Base-by-base conservation (phyloP, 1,284 basidiomycete genomes). In the Trichosporon coremiiforme region DNA sequence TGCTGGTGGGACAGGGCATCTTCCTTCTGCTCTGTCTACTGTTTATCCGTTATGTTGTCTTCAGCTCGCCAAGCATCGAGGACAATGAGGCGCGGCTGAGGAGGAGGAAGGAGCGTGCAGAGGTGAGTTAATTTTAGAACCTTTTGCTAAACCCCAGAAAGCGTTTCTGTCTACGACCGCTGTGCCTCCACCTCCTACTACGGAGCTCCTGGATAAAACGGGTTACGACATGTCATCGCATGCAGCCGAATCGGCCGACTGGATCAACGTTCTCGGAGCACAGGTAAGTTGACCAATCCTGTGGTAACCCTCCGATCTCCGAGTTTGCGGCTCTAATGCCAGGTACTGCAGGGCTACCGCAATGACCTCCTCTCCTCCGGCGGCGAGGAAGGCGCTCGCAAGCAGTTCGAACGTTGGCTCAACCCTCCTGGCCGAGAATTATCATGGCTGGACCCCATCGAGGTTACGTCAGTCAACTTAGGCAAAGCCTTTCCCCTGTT, bases 191-290 rank as follows among this genome's bases (percentile, higher is more conserved):
- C 79, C 83, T 0, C 74, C 85, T 0, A 74, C 83, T 1, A 70
- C 81, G 1, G 74, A 79, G 36, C 76, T 88, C 8, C 81, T 87
- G 25, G 75, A 78, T n/a, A 85, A 85, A 66, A 82, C 85, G 4
- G 78, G 76, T 4, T 88, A 87, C 75, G 87, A 88, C 70, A 82
- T 87, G 74, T 79, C 85, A 1, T 83, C 83, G 13, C 87, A 87
- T 73, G 76, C 85, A 3, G 79, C 85, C 12, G 87, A 88, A 73
- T 84, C 84, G 17, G 79, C 85, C 33, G 87, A 86, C 72, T 88
- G 87, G 87, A 77, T 88, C 62, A 88, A 88, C 75, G 86, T 87
- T 45, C 80, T 88, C 20, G 78, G 86, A 33, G 86, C 86, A 4
- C 86, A 87, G 77, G 85, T 86, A 45, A 41, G 81, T 78, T 33